Percentiles rank a stretch among this genome's conserved stretches.
Conservation (phyloP, 1,284 basidiomycete genomes). For the Pholiota adiposa region DNA sequence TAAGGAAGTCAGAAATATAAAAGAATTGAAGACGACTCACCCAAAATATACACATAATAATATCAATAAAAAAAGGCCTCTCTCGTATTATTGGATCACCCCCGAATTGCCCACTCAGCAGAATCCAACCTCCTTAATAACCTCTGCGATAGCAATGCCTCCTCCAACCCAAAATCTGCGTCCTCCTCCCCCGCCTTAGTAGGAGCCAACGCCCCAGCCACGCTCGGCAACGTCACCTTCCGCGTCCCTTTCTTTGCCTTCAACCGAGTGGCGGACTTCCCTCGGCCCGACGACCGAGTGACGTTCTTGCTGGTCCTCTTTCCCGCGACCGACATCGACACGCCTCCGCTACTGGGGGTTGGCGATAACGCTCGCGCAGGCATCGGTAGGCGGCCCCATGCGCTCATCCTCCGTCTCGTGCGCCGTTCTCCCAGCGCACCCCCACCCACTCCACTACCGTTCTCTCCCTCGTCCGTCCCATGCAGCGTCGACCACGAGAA, state of each 20-base stretch:
- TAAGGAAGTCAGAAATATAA: too few species aligned
- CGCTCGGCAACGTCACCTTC: constrained; percentile 15
- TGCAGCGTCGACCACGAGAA: constrained; percentile 8
- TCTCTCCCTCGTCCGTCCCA: constrained; percentile 1
- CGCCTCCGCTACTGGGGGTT: constrained; percentile 6
- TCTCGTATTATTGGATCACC: not conserved
- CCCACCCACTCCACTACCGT: not conserved
- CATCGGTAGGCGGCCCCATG: constrained; percentile 23
- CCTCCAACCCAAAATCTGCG: constrained; percentile 28
- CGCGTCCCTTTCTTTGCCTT: constrained; percentile 19
- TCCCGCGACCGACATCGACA: not conserved
- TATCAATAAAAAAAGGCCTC: constrained; percentile 19
- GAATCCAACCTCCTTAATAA: constrained; percentile 28
- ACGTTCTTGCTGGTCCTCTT: constrained; percentile 7
- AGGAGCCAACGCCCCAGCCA: not conserved
- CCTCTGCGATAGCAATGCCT: constrained; percentile 30
- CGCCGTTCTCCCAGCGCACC: not conserved
- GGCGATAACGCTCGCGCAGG: constrained; percentile 17
- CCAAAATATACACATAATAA: constrained; percentile 22
- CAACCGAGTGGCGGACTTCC: constrained; percentile 9
- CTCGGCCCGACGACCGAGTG: constrained; percentile 5
- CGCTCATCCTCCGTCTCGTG: constrained; percentile 23
- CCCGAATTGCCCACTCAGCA: constrained; percentile 19
- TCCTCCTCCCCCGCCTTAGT: constrained; percentile 20
- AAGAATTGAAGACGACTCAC: constrained; percentile 14